Evolutionary conservation across 352 stramenopile species (phyloP).

Genomic region (Phytopythium mirpurense): DNA sequence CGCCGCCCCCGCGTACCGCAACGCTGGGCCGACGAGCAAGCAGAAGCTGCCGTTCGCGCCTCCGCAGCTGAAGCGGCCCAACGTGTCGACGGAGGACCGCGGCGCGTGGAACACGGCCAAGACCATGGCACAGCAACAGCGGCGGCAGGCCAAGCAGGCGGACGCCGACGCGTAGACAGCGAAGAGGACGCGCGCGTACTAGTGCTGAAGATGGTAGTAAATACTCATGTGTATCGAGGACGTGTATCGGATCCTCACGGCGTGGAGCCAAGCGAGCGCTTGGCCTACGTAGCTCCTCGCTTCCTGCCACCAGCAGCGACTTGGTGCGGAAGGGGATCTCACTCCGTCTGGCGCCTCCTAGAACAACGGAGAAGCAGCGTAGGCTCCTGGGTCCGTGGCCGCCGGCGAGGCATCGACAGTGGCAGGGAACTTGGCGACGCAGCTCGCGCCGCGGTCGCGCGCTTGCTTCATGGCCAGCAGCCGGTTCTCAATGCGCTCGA

Average conservation of each 20-base stretch:
- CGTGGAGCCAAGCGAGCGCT: background rate
- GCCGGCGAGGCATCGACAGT: conserved; percentile 11
- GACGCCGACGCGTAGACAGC: background rate
- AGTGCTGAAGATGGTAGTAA: background rate
- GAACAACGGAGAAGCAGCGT: conserved; percentile 39
- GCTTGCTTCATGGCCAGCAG: conserved; percentile 59
- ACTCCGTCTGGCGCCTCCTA: conserved; percentile 10
- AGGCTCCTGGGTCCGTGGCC: conserved; percentile 2
- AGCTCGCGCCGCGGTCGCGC: conserved; percentile 22
- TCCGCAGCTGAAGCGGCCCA: conserved; percentile 59
- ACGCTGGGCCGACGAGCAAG: conserved; percentile 12
- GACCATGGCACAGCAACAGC: conserved; percentile 45
- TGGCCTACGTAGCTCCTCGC: too few relatives aligned
- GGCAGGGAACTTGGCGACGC: conserved; percentile 20
- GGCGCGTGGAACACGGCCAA: conserved; percentile 69
- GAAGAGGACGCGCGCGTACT: too few relatives aligned
- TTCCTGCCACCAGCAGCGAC: too few relatives aligned
- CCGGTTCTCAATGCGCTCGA: conserved; percentile 61
- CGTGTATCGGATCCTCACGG: background rate
- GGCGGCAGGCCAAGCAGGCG: conserved; percentile 15
- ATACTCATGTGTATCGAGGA: background rate
- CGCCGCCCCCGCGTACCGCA: background rate
- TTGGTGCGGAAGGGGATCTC: too few relatives aligned
- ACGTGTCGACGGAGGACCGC: conserved; percentile 66
- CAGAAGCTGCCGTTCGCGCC: conserved; percentile 41